Evolutionary conservation across 2,329 filamentous ascomycete genomes (phyloP), one percentile per base, ranked within the genome.

Genomic region (Monosporascus sp.): DNA sequence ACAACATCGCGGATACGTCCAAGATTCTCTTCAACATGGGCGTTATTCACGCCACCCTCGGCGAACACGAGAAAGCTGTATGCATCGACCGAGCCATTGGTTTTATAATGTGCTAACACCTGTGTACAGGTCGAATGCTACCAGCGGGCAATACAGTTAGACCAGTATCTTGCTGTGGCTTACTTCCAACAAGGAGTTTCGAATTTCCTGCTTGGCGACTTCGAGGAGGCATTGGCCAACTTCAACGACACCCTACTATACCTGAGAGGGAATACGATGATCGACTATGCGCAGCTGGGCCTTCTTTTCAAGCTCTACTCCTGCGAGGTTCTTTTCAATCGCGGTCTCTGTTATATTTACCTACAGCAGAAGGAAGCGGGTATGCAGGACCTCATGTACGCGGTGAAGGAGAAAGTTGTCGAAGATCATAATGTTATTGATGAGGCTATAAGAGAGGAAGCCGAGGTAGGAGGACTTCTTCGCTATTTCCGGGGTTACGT

Each of bases 21-120:
- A 97, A 96, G 78, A 99, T 99, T 57, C 79, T 96, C 56, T 99
- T 99, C 79, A 99, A 99, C 68, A 95, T 93, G 72, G 94, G 94
- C 62, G 93, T 99, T 39, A 97, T 99, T 64, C 89, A 97, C 76
- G 94, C 94, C 39, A 97, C 94, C 0, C 79, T 99, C 18, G 94
- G 94, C 62, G 91, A 97, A 70, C 94, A 99, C 73, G 89, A 93
- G 69, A 91, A 90, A 77, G 94, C 94, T 67, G 93, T 96, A 78
- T 71, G 90, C 79, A 38, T 44, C 48, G 22, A 31, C 27, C 11
- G 18, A 20, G 36, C 17, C 8, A 36, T 48, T 47, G 22, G 24
- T 41, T 48, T 45, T 56, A 22, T 57, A 51, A 55, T 59, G 49
- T 57, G 57, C 60, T 60, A 55, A 58, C 47, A 22, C 22, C 25